A percentile compares a stretch with the other conserved stretches of the same genome.
Evolutionary conservation across 1,139 yeast species (phyloP).

Genomic region (Pichia sp.): DNA sequence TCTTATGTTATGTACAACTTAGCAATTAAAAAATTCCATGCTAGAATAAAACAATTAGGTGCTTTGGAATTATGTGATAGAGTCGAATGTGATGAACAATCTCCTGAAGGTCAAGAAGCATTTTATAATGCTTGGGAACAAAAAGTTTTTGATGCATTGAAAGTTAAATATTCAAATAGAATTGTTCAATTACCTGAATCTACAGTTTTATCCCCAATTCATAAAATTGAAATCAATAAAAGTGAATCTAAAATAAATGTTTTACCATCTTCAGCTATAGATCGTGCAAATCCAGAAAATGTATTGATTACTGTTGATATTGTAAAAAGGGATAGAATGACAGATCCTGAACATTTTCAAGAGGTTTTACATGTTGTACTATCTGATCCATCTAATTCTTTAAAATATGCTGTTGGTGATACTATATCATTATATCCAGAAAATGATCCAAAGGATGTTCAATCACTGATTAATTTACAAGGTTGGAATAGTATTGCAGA

Average conservation of each 20-base stretch:
- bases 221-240: conserved; percentile 28
- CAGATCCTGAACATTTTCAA: conserved; percentile 66
- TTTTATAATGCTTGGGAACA: conserved; percentile 72
- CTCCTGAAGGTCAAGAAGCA: conserved; percentile 74
- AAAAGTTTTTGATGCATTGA: conserved; percentile 40
- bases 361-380: conserved; percentile 71
- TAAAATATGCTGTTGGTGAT: conserved; percentile 68
- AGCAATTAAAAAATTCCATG: conserved; percentile 77
- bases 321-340: conserved; percentile 5
- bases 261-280: not conserved
- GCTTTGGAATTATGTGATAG: conserved; percentile 65
- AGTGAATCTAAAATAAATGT: not conserved
- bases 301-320: conserved; percentile 33
- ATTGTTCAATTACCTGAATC: conserved; percentile 32
- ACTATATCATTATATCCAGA: conserved; percentile 70
- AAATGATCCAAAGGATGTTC: conserved; percentile 61
- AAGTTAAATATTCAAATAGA: conserved; percentile 17
- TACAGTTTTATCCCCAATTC: conserved; percentile 41
- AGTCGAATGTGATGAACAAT: conserved; percentile 86
- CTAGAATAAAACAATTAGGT: conserved; percentile 74
- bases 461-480: conserved; percentile 59
- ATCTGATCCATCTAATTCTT: conserved; percentile 20
- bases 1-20: conserved; percentile 83
- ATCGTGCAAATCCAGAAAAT: not conserved
- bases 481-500: conserved; percentile 73